Evolutionary conservation across 305 asterid genomes (phyloP).

Genomic region (Fraxinus baroniana): DNA sequence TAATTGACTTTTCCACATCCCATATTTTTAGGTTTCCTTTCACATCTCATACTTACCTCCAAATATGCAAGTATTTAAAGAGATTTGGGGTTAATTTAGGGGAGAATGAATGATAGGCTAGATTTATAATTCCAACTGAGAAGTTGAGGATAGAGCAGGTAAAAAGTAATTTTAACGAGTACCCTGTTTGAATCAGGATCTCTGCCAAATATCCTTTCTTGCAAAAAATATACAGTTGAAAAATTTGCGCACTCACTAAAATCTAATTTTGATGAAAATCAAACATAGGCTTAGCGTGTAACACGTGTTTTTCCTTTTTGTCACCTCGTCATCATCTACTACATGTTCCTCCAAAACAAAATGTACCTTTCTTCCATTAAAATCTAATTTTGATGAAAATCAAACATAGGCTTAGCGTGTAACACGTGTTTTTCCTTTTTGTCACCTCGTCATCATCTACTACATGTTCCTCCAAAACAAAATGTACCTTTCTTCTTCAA

Average conservation of each 20-base stretch:
- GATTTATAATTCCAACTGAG: not conserved
- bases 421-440: not conserved
- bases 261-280: not conserved
- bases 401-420: too few relatives aligned
- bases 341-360: not conserved
- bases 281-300: too few relatives aligned
- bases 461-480: not conserved
- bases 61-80: not conserved
- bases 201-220: not conserved
- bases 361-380: not conserved
- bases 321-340: not conserved
- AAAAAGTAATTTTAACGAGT: too few relatives aligned
- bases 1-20: not conserved
- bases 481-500: not conserved
- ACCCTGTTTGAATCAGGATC: not conserved
- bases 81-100: not conserved
- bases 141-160: not conserved
- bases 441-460: not conserved
- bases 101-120: not conserved
- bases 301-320: not conserved
- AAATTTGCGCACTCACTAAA: not conserved
- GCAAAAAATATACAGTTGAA: not conserved
- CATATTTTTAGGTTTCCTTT: too few relatives aligned
- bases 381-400: not conserved
- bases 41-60: not conserved